Conservation (phyloP, 495 filamentous ascomycete genomes). For the Xylaria grammica region DNA sequence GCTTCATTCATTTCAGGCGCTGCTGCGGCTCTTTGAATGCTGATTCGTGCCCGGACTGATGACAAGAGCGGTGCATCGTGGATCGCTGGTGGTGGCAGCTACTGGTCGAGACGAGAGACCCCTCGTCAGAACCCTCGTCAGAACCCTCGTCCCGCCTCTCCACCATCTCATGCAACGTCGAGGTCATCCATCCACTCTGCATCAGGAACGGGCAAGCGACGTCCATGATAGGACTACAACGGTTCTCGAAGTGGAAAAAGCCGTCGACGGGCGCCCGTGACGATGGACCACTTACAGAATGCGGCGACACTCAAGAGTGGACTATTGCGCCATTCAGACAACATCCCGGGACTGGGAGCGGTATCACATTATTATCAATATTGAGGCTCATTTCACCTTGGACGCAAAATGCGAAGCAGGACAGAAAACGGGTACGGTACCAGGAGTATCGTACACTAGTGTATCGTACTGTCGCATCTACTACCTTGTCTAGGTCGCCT, state of each 20-base stretch:
- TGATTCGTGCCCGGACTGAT: slow-evolving; percentile 28
- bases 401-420: slow-evolving; percentile 12
- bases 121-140: no score
- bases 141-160: neutral
- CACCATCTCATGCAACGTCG: slow-evolving; percentile 21
- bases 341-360: neutral
- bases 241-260: slow-evolving; percentile 13
- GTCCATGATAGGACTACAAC: slow-evolving; percentile 11
- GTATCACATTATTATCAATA: neutral
- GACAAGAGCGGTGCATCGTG: slow-evolving; percentile 19
- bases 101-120: slow-evolving; percentile 7
- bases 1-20: slow-evolving; percentile 20
- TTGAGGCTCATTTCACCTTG: slow-evolving; percentile 17
- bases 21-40: neutral
- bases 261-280: neutral
- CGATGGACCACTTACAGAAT: slow-evolving; percentile 10
- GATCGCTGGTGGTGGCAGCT: slow-evolving; percentile 11
- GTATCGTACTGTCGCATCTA: slow-evolving; percentile 3
- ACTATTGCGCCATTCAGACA: slow-evolving; percentile 11
- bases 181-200: slow-evolving; percentile 6
- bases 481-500: neutral
- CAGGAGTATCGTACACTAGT: neutral
- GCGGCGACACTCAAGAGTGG: slow-evolving; percentile 17
- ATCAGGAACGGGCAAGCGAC: slow-evolving; percentile 3
- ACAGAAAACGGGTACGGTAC: slow-evolving; percentile 4